Base-by-base conservation (phyloP, 495 filamentous ascomycete species). In the Podospora fimiseda region DNA sequence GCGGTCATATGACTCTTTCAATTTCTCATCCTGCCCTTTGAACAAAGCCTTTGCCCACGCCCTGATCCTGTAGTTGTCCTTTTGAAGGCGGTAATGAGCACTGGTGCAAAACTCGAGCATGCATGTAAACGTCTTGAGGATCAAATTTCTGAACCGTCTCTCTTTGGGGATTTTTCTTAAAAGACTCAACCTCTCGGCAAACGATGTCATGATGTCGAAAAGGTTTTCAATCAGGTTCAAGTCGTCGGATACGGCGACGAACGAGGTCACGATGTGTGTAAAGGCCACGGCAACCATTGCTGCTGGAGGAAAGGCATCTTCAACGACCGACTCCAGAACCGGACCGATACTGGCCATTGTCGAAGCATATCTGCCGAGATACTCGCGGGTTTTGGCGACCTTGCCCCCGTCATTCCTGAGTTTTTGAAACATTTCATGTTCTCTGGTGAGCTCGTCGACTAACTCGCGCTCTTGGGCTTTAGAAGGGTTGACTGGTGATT, bases 21-120 rank as follows among this genome's bases (percentile, higher is more conserved):
- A 23, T 9, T 47, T 22, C 7, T 18, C 23, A 0, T 47, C 44
- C 15, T 47, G 44, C 11, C 44, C 44, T 14, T 23, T 20, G 44
- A 47, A 47, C 44, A 47, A 23, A 14, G 44, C 44, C 23, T 47
- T 47, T 9, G 44, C 44, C 44, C 44, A 47, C 23, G 27, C 44
- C 23, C 33, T 47, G 44, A 30, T 24, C 13, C 44, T 23, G 24
- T 47, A 47, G 22, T 30, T 24, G 44, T 47, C 44, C 44, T 47
- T 47, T 24, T 47, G 21, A n/a, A 47, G 44, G 0, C 44, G 44
- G 3, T 11, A 16, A 16, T 47, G 44, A 23, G 44, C 44, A 7
- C 22, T 23, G 22, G 44, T 47, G 44, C 44, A 47, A 16, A 47
- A 47, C 13, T 27, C 21, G 1, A 47, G 44, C 44, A 47, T 47